Evolutionary conservation across 2,329 filamentous ascomycete species (phyloP).

Genomic region (Leptodontidium sp.): DNA sequence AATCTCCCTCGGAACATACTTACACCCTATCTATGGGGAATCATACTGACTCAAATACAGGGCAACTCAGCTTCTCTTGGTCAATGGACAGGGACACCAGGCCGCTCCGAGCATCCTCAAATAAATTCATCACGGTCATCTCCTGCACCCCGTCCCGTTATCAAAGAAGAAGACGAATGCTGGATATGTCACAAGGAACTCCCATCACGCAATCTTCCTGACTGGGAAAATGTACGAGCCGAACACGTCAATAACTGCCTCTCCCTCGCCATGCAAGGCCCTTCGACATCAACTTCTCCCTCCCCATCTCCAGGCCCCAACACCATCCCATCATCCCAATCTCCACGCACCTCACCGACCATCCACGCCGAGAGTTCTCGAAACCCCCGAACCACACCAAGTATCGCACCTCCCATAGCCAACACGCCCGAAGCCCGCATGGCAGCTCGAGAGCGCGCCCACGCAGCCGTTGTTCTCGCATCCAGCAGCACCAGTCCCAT

Average conservation of each 20-base stretch:
- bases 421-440: slow-evolving; percentile 35
- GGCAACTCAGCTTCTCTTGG: not conserved
- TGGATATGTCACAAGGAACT: slow-evolving; percentile 79
- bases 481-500: slow-evolving; percentile 41
- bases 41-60: not conserved
- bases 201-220: slow-evolving; percentile 62
- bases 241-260: slow-evolving; percentile 68
- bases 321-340: not conserved
- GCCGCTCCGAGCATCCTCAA: slow-evolving; percentile 4
- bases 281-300: slow-evolving; percentile 29
- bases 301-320: slow-evolving; percentile 21
- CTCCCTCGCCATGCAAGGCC: slow-evolving; percentile 16
- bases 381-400: not conserved
- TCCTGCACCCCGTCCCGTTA: slow-evolving; percentile 48
- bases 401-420: slow-evolving; percentile 16
- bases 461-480: slow-evolving; percentile 35
- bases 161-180: slow-evolving; percentile 79
- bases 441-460: slow-evolving; percentile 37
- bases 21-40: not conserved
- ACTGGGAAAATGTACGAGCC: slow-evolving; percentile 64
- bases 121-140: slow-evolving; percentile 9
- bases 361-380: slow-evolving; percentile 11
- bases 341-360: not conserved
- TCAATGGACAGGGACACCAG: slow-evolving; percentile 5
- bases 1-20: not conserved